Percentiles rank a stretch among this genome's conserved stretches.
Conservation (phyloP, 1,139 yeast genomes). For the Zygoascus hellenicus region DNA sequence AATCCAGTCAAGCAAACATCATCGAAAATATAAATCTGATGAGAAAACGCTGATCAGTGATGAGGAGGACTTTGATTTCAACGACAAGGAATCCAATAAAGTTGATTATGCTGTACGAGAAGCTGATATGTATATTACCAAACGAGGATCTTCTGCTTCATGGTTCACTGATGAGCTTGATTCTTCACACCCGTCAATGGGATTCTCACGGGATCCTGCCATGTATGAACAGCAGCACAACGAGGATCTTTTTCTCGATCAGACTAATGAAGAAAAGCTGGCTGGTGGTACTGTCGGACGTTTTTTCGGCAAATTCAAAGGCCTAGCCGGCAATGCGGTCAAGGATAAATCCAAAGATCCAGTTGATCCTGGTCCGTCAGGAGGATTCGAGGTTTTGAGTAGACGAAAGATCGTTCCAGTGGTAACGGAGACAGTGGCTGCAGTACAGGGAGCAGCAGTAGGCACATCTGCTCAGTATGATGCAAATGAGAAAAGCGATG, state of each 20-base stretch:
- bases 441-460: no score
- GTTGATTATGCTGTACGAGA: conserved; percentile 35
- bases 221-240: neutral
- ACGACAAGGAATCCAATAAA: neutral
- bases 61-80: neutral
- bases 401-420: conserved; percentile 23
- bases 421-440: no score
- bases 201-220: neutral
- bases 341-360: neutral
- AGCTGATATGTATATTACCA: conserved; percentile 32
- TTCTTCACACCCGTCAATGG: neutral
- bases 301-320: neutral
- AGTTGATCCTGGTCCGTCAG: neutral
- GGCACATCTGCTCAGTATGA: no score
- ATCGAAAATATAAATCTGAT: conserved; percentile 5
- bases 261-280: no score
- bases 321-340: neutral
- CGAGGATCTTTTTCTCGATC: no score
- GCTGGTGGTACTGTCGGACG: neutral
- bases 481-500: no score
- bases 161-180: conserved; percentile 14
- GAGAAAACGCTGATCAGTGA: conserved; percentile 4
- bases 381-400: conserved; percentile 26
- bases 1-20: neutral
- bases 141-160: conserved; percentile 15